Evolutionary conservation across 1,284 basidiomycete species (phyloP), one percentile per base, ranked within the genome.

Genomic region (Ganoderma sinense): DNA sequence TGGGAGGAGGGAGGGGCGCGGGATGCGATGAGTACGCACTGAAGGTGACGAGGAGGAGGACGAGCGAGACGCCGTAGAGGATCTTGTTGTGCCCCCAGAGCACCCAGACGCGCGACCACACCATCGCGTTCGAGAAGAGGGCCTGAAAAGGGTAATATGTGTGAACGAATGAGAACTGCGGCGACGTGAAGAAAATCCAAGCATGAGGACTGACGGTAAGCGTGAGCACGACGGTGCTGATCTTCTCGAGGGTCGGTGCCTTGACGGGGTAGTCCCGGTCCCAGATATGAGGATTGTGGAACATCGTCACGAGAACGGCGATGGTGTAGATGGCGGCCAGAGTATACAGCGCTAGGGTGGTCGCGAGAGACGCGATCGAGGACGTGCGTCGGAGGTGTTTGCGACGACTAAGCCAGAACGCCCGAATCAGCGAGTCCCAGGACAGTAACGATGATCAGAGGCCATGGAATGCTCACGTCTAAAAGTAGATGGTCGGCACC

Each of bases 91-190:
- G 58, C 20, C 23, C 13, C 58, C 58, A 39, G 10, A 60, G 39
- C 8, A 7, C 20, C 39, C 58, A 60, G 13, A 60, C 58, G 39
- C 58, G 58, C 20, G 58, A 60, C 58, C 58, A 60, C 20, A 60
- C 58, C n/a, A 60, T 39, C n/a, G 58, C 58, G 58, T 40, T 60
- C n/a, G 58, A 23, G 39, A 60, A 23, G 8, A 60, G 39, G 11
- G 58, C n/a, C 58, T 60, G 58, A 4, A 2, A 7, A 13, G 20
- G 3, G 10, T 36, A 7, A 36, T 7, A 26, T 16, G 14, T 2
- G n/a, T 60, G 58, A n/a, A n/a, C n/a, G n/a, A n/a, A n/a, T n/a
- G n/a, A 23, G 13, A 13, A 41, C n/a, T n/a, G n/a, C 11, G 23
- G 23, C 20, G n/a, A n/a, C n/a, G n/a, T n/a, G n/a, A n/a, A n/a